Conservation (phyloP, 768 basidiomycete genomes). For the Boletellus emodensis region DNA sequence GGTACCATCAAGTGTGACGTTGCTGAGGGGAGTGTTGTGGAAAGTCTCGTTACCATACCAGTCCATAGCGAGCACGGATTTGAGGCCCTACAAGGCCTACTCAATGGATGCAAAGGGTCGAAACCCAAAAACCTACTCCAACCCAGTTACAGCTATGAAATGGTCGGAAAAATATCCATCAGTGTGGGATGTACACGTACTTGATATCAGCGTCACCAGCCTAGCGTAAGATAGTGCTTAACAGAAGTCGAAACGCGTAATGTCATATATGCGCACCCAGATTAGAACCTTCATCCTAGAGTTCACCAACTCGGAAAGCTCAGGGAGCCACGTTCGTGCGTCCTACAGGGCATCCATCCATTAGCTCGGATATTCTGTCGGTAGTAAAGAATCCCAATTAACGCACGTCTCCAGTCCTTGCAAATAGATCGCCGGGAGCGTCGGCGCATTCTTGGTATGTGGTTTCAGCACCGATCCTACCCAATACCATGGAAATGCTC, state of each 20-base stretch:
- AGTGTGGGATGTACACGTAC: conserved; percentile 9
- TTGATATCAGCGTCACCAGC: conserved; percentile 28
- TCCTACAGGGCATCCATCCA: conserved; percentile 14
- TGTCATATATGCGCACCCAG: conserved; percentile 29
- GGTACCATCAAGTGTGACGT: conserved; percentile 53
- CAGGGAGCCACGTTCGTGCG: conserved; percentile 36
- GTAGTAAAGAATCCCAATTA: not conserved
- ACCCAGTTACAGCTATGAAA: conserved; percentile 20
- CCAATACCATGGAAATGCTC: conserved; percentile 30
- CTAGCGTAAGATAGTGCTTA: conserved; percentile 8
- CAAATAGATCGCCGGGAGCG: conserved; percentile 40
- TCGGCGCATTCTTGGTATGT: conserved; percentile 48
- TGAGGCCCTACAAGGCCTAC: conserved; percentile 22
- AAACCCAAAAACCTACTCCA: conserved; percentile 30
- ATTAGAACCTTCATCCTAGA: conserved; percentile 37
- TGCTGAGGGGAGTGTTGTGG: conserved; percentile 39
- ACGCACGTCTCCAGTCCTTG: conserved; percentile 54
- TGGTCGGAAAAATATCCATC: not conserved
- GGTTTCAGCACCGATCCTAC: conserved; percentile 50
- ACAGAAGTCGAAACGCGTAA: not conserved
- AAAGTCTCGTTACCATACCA: conserved; percentile 43
- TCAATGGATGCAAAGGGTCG: not conserved
- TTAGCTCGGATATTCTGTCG: not conserved
- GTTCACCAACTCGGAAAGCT: conserved; percentile 35
- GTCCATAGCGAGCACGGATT: conserved; percentile 41